These are phyloP conservation scores for Aspergillus pseudoviridinutans DNA, from an alignment of 2,329 filamentous ascomycete genomes.

Conservation along the genomic window DNA sequence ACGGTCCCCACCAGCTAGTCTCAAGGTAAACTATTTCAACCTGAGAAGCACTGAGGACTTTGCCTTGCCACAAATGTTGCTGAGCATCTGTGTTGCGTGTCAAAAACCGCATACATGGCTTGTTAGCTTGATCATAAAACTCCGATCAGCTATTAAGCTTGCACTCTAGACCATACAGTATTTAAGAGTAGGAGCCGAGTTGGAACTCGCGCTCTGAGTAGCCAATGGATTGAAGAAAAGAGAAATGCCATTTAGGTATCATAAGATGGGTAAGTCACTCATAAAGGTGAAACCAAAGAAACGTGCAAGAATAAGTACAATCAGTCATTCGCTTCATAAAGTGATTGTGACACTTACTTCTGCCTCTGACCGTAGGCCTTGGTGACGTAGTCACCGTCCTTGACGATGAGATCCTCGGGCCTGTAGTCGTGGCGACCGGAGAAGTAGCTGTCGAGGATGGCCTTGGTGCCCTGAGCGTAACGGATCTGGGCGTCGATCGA, in stretches of 20 bases:
- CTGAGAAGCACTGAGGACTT: background rate
- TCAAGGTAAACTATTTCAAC: background rate
- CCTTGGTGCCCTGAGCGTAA: conserved; percentile 83
- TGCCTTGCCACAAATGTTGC: background rate
- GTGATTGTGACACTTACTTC: conserved; percentile 13
- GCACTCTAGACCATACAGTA: conserved; percentile 1
- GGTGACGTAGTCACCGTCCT: conserved; percentile 88
- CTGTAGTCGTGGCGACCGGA: conserved; percentile 82
- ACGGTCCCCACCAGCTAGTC: background rate
- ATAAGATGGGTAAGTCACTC: background rate
- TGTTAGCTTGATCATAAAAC: background rate
- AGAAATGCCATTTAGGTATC: conserved; percentile 3
- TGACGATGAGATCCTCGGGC: conserved; percentile 84
- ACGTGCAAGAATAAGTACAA: conserved; percentile 8
- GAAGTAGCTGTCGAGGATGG: conserved; percentile 88
- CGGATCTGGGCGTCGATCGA: conserved; percentile 97
- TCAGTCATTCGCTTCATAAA: conserved; percentile 12
- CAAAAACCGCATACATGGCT: background rate
- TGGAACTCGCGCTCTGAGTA: background rate
- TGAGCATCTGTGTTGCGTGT: background rate
- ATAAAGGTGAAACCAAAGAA: background rate
- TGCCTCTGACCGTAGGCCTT: conserved; percentile 80
- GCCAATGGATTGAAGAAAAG: background rate
- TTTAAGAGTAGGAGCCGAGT: too few relatives aligned
- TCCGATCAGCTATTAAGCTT: background rate